phyloP scores from a whole-genome alignment of 441 rosid genomes.

The Euphorbia celastroides region DNA sequence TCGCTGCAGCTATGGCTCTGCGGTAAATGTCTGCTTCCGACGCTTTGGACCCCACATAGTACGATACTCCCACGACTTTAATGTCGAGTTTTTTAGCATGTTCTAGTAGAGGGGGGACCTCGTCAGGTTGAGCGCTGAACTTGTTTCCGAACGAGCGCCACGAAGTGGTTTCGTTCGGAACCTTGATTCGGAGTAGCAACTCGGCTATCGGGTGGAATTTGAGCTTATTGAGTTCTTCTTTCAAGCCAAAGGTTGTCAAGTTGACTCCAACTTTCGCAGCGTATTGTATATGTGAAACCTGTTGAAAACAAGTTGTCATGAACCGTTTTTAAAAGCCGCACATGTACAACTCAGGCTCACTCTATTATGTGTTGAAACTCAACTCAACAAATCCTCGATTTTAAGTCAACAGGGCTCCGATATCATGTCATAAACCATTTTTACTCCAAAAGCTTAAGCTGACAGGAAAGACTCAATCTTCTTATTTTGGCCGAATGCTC shows the following conservation, averaged over 20 bases:
- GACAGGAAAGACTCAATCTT: too few relatives aligned
- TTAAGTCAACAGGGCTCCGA: too few relatives aligned
- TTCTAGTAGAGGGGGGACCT: constrained; percentile 9
- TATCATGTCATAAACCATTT: too few relatives aligned
- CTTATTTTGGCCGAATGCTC: too few relatives aligned
- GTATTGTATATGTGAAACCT: constrained; percentile 18
- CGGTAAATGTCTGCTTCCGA: not conserved
- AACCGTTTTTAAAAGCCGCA: too few relatives aligned
- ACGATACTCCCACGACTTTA: constrained; percentile 11
- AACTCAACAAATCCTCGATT: too few relatives aligned
- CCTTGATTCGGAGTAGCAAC: constrained; percentile 8
- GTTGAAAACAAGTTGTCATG: not conserved
- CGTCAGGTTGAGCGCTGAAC: constrained; percentile 2
- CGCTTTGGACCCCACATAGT: constrained; percentile 5
- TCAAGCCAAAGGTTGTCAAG: constrained; percentile 18
- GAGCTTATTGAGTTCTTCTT: constrained; percentile 15
- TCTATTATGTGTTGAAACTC: too few relatives aligned
- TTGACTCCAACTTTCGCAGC: constrained; percentile 13
- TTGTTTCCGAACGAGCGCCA: constrained; percentile 2
- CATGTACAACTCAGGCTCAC: too few relatives aligned
- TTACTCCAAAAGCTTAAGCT: too few relatives aligned
- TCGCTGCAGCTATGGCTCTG: constrained; percentile 5
- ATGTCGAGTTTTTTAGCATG: constrained; percentile 2
- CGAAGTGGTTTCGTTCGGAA: not conserved
- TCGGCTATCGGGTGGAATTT: constrained; percentile 16